phyloP scores from a whole-genome alignment of 371 early-diverging fungal species.

The Lichtheimia ramosa region DNA sequence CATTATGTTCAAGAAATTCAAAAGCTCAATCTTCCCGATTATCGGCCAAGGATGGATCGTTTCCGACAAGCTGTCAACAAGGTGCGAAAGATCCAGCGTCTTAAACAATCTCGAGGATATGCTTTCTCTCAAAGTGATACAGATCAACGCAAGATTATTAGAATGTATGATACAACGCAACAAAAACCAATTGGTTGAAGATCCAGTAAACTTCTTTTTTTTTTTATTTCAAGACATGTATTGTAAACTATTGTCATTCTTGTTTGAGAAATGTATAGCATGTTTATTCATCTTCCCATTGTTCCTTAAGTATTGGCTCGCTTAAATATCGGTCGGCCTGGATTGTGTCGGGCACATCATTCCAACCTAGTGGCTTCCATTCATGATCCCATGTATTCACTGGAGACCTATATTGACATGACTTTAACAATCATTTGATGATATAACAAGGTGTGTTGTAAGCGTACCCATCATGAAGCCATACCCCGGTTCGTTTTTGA shows the following conservation, averaged over 20 bases:
- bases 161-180: conserved; percentile 94
- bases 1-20: conserved; percentile 97
- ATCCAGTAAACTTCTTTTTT: background rate
- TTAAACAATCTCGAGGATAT: conserved; percentile 90
- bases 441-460: background rate
- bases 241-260: too few species aligned
- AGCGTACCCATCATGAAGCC: conserved; percentile 55
- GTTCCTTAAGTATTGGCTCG: conserved; percentile 31
- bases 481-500: conserved; percentile 54
- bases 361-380: conserved; percentile 35
- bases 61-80: conserved; percentile 97
- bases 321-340: conserved; percentile 34
- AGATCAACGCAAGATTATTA: conserved; percentile 90
- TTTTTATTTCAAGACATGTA: too few species aligned
- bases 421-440: background rate
- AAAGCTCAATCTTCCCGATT: conserved; percentile 96
- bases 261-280: too few species aligned
- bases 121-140: conserved; percentile 97
- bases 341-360: conserved; percentile 43
- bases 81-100: conserved; percentile 89
- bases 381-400: conserved; percentile 40
- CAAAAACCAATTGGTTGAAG: conserved; percentile 80
- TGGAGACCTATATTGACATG: conserved; percentile 26
- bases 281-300: conserved; percentile 49
- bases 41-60: conserved; percentile 93